Base-by-base conservation (phyloP, 176 grass and related monocot genomes). In the Juncus effusus region DNA sequence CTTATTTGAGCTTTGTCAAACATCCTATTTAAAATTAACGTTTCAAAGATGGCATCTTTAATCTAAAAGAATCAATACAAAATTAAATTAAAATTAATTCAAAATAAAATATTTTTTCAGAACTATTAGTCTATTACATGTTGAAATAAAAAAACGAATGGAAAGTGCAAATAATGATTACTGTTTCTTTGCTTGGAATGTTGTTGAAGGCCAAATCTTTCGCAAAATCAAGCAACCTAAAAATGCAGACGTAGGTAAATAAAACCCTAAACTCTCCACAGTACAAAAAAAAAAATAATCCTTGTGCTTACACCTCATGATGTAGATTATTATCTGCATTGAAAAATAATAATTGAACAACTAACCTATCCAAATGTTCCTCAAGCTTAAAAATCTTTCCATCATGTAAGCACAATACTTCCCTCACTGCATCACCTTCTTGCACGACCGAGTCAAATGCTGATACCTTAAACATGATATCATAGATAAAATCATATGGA, bases 401-500 rank as follows among this genome's bases (percentile, higher is more conserved):
- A 65, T 86, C 75, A 51, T 97, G 91, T 51, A 97, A 80, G 40
- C 88, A 85, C 54, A 97, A 76, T 64, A 87, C 93, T 67, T 97
- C 93, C 93, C 93, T 92, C 54, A 80, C 93, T 84, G 88, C 85
- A 97, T 97, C 93, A 36, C 93, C 93, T 69, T 87, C 93, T 97
- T 97, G 93, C 60, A 97, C 85, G 77, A 92, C 93, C 62, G 88
- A 97, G 78, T 97, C 93, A 69, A 97, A 85, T 19, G 91, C 93
- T 69, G 87, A 92, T 67, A 97, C 80, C 93, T 97, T 72, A 28
- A 28, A 28, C 19, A 28, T 28, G 19, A 28, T 28, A 28, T 28
- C 19, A 28, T 28, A 28, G 19, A 28, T 28, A 28, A 28, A 28
- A 28, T 28, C 19, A 28, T 28, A 28, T 28, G 19, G 19, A 28